Conservation (phyloP, 495 filamentous ascomycete genomes). For the Sabuloglossum arenarium region DNA sequence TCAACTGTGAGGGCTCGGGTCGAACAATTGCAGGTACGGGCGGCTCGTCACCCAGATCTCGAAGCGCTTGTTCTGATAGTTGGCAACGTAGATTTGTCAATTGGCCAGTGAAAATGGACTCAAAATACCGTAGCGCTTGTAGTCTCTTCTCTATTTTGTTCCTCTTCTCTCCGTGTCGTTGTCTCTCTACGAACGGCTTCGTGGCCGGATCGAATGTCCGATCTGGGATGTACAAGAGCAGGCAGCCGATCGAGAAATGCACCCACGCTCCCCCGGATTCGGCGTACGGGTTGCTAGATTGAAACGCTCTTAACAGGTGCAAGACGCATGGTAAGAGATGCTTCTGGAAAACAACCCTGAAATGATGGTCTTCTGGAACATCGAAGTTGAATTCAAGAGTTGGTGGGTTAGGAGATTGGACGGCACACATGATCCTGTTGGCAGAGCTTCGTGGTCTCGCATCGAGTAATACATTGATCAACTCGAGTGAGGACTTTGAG, state of each 20-base stretch:
- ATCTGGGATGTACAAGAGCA: conserved; percentile 72
- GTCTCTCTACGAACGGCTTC: conserved; percentile 46
- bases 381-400: neutral
- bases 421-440: neutral
- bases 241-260: conserved; percentile 36
- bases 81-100: conserved; percentile 36
- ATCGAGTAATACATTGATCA: neutral
- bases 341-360: neutral
- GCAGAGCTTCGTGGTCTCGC: neutral
- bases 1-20: conserved; percentile 42
- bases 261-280: conserved; percentile 30
- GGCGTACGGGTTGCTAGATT: neutral
- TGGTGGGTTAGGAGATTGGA: neutral
- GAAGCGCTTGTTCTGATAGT: conserved; percentile 35
- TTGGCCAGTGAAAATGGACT: conserved; percentile 45
- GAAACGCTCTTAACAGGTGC: neutral
- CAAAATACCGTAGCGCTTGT: conserved; percentile 39
- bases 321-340: neutral
- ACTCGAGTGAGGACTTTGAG: neutral
- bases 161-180: conserved; percentile 36
- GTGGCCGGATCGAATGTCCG: conserved; percentile 72
- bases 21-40: conserved; percentile 47
- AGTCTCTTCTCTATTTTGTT: conserved; percentile 32
- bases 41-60: conserved; percentile 38
- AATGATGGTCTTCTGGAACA: neutral